These are phyloP conservation scores for Davidsoniella neocaledoniae DNA, from an alignment of 2,329 filamentous ascomycete genomes.

Conservation along the genomic window DNA sequence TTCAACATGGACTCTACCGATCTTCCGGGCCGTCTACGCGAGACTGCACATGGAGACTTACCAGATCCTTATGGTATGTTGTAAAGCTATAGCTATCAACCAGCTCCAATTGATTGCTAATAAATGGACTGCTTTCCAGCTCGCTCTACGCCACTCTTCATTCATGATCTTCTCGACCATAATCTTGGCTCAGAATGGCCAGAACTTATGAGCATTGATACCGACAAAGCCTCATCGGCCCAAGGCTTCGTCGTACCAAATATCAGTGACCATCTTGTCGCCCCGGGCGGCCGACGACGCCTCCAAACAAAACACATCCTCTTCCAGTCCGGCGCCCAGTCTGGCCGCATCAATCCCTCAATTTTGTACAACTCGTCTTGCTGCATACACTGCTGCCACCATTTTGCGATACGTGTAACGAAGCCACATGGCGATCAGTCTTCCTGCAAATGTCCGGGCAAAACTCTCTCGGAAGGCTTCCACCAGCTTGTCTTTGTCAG, in stretches of 20 bases:
- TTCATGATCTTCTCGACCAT: conserved; percentile 14
- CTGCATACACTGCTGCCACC: conserved; percentile 12
- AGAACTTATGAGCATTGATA: conserved; percentile 9
- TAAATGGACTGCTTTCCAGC: conserved; percentile 3
- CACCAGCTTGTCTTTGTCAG: conserved; percentile 10
- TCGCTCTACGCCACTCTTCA: conserved; percentile 13
- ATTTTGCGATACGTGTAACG: conserved; percentile 7
- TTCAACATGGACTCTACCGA: conserved; percentile 6
- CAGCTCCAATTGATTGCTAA: background rate
- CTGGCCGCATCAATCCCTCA: conserved; percentile 4
- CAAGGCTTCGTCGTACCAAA: conserved; percentile 2
- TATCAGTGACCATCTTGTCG: conserved; percentile 5
- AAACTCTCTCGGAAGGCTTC: conserved; percentile 8
- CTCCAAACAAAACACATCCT: conserved; percentile 11
- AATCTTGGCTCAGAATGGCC: conserved; percentile 13
- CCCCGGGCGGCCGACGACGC: conserved; percentile 7
- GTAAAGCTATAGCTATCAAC: background rate
- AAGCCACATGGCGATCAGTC: conserved; percentile 9
- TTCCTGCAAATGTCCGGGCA: conserved; percentile 10
- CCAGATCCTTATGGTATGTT: conserved; percentile 12
- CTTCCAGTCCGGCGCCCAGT: conserved; percentile 9
- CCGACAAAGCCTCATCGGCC: conserved; percentile 5
- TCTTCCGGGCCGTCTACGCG: conserved; percentile 5
- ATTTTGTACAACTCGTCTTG: conserved; percentile 8
- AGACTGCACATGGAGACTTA: conserved; percentile 9